Conservation (phyloP, 2,329 filamentous ascomycete species). For the Cadophora gregata region DNA sequence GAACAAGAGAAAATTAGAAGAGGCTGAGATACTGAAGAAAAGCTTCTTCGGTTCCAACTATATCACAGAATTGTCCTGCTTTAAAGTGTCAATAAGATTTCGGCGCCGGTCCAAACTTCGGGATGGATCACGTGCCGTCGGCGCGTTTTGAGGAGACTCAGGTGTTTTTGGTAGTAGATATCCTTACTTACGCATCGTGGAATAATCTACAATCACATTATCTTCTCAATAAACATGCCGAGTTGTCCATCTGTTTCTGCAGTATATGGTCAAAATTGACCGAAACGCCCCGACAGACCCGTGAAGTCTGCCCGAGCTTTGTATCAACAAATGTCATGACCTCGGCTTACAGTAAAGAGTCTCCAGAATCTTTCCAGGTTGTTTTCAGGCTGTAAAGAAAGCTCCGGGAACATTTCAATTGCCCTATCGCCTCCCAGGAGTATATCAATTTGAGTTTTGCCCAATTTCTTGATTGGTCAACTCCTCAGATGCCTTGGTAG, state of each 20-base stretch:
- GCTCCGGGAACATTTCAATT: no score
- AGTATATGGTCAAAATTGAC: neutral
- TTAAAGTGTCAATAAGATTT: conserved; percentile 16
- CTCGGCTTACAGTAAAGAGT: no score
- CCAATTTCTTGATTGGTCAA: no score
- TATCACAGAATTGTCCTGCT: neutral
- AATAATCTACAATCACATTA: neutral
- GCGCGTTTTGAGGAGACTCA: conserved; percentile 10
- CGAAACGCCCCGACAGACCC: neutral
- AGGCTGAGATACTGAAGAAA: neutral
- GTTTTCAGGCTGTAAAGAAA: no score
- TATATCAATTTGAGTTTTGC: no score
- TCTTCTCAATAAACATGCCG: neutral
- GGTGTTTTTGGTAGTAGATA: no score
- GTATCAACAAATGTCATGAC: neutral
- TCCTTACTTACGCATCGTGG: neutral
- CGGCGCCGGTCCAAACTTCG: conserved; percentile 15
- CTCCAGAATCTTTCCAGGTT: no score
- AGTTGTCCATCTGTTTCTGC: neutral
- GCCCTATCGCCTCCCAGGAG: no score
- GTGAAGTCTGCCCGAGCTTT: neutral
- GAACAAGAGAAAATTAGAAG: neutral
- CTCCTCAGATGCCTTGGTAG: no score
- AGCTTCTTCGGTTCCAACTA: conserved; percentile 3
- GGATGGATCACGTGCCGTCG: conserved; percentile 19